Evolutionary conservation across 805 yeast species (phyloP), one percentile per base, ranked within the genome.

Genomic region (Metschnikowia koreensis): DNA sequence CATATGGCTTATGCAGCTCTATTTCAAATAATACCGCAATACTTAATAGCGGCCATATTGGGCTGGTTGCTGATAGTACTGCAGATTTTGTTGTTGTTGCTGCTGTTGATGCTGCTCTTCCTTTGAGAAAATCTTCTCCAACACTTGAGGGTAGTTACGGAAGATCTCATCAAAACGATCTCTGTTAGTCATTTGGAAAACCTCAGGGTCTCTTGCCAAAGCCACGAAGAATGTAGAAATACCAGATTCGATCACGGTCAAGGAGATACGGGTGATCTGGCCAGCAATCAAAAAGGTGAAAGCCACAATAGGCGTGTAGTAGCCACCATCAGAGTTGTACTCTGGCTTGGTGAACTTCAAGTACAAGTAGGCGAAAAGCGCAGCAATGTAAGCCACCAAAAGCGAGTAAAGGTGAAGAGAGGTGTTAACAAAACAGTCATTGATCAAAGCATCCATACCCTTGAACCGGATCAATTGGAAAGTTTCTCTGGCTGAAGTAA

Each of bases 181-280:
- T 57, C 96, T 90, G 64, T 90, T 85, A 42, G 87, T 79, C 70
- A 78, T 76, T 63, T 81, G 83, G 74, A 87, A 86, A 7, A 87
- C 82, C 60, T 89, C 96, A 0, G 97, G 97, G 60, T 89, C 92
- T 60, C 83, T 81, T 12, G 92, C 89, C 61, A 89, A 74, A 0
- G 94, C 91, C 43, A 92, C 85, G 67, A 90, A 86, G 65, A 92
- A 85, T 0, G 97, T 87, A 22, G 92, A 82, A 10, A 84, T 82
- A 11, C 97, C 97, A 9, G 91, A 84, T 56, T 84, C 86, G 44
- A 92, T 82, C 1, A 90, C 86, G 40, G 86, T 85, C 55, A 84
- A 81, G 12, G 93, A 76, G 51, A 89, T 74, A 55, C 86, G 82
- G 46, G 89, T 80, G 54, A 92, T 81, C 71, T 91, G 96, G 40